Evolutionary conservation across 2,329 filamentous ascomycete genomes (phyloP).

Genomic region (Aspergillus sergii): DNA sequence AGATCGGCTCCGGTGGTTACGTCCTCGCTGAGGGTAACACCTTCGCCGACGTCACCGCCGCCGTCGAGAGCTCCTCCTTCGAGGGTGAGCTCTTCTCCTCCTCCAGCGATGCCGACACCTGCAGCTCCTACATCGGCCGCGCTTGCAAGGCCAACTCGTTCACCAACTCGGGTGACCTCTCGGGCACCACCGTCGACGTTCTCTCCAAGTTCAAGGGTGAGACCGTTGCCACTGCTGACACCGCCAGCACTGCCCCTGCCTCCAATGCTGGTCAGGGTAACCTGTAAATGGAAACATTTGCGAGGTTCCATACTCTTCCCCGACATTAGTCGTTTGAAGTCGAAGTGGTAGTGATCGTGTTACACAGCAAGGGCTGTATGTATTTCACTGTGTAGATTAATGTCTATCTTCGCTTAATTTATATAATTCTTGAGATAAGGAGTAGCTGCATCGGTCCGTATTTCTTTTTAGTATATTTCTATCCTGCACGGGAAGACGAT

Average conservation of each 20-base stretch:
- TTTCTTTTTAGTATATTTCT: too few relatives aligned
- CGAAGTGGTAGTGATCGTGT: background rate
- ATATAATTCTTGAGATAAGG: background rate
- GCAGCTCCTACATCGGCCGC: constrained; percentile 51
- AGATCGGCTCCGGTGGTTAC: constrained; percentile 47
- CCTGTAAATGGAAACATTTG: constrained; percentile 30
- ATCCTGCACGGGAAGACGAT: too few relatives aligned
- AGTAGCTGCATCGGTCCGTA: too few relatives aligned
- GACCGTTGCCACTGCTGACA: constrained; percentile 52
- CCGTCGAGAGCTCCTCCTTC: constrained; percentile 43
- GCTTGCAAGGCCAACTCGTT: constrained; percentile 56
- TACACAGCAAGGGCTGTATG: background rate
- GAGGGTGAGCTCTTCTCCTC: constrained; percentile 45
- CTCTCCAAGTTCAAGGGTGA: constrained; percentile 56
- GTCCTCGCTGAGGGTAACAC: constrained; percentile 61
- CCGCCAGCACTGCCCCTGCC: constrained; percentile 35
- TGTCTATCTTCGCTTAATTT: background rate
- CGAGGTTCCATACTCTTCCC: background rate
- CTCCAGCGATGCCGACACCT: constrained; percentile 37
- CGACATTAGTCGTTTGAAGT: background rate
- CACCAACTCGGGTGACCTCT: constrained; percentile 37
- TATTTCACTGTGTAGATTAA: background rate
- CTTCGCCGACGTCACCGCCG: constrained; percentile 56
- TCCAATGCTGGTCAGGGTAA: constrained; percentile 52
- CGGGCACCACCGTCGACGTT: constrained; percentile 50